Conservation (phyloP, 371 early-diverging fungal genomes). For the Syncephalastrum racemosum region DNA sequence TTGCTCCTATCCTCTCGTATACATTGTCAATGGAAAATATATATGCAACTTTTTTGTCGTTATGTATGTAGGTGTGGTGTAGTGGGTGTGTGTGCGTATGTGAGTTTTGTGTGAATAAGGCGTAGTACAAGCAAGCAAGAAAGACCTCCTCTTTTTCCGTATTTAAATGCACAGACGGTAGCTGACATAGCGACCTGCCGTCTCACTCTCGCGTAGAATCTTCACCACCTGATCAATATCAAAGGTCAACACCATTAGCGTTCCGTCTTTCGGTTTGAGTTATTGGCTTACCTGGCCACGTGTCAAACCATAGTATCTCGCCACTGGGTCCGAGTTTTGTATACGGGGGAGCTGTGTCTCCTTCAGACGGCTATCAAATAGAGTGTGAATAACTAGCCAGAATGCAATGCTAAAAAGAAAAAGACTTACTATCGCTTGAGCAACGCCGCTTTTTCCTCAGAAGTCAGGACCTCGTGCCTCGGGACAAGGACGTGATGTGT, state of each 20-base stretch:
- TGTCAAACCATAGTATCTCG: slow-evolving; percentile 96
- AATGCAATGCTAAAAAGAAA: neutral
- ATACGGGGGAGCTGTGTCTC: slow-evolving; percentile 98
- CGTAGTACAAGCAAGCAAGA: neutral
- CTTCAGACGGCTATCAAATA: slow-evolving; percentile 78
- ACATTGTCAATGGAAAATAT: no score
- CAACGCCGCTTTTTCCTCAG: slow-evolving; percentile 92
- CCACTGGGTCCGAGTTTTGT: slow-evolving; percentile 90
- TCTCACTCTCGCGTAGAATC: slow-evolving; percentile 95
- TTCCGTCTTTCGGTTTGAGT: neutral
- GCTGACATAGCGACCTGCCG: slow-evolving; percentile 96
- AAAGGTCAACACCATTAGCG: neutral
- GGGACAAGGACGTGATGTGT: slow-evolving; percentile 98
- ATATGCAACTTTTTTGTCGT: no score
- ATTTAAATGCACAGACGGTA: slow-evolving; percentile 86
- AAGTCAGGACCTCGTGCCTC: slow-evolving; percentile 87
- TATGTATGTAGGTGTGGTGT: slow-evolving; percentile 1
- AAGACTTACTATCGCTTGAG: slow-evolving; percentile 86
- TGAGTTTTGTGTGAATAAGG: neutral
- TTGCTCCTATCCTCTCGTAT: no score
- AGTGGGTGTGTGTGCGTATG: neutral
- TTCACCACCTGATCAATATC: slow-evolving; percentile 73
- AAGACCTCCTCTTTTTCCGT: slow-evolving; percentile 1
- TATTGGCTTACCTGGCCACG: slow-evolving; percentile 78
- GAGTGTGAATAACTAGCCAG: neutral